phyloP scores from a whole-genome alignment of 352 stramenopile genomes.

The Phytophthora pini region DNA sequence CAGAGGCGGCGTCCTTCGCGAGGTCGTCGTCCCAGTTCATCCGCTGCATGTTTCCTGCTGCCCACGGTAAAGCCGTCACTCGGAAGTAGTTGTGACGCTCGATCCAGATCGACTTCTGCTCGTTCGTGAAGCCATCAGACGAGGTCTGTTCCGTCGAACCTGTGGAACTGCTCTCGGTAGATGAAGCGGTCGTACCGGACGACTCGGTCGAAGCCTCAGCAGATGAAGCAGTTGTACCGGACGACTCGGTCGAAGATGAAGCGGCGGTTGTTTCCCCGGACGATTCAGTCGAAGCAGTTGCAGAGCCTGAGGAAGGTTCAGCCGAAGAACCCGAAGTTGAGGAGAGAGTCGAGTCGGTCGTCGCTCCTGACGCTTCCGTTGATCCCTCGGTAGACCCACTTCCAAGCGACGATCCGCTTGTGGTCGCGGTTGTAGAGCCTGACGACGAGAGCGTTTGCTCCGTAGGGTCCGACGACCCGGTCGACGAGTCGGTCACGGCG shows the following conservation, averaged over 20 bases:
- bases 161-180: constrained; percentile 6
- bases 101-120: constrained; percentile 69
- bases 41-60: constrained; percentile 69
- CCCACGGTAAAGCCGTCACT: constrained; percentile 61
- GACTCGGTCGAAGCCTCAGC: constrained; percentile 1
- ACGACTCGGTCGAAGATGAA: constrained; percentile 1
- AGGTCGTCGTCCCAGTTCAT: constrained; percentile 69
- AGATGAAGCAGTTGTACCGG: neutral
- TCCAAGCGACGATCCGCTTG: constrained; percentile 16
- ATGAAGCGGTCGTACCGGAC: neutral
- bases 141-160: constrained; percentile 18
- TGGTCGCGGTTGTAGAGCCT: constrained; percentile 10
- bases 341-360: constrained; percentile 6
- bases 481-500: constrained; percentile 6
- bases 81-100: constrained; percentile 83
- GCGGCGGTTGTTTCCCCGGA: constrained; percentile 3
- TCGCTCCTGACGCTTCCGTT: constrained; percentile 9
- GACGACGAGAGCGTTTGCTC: constrained; percentile 19
- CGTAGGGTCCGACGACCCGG: constrained; percentile 13
- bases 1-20: constrained; percentile 45
- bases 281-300: constrained; percentile 10
- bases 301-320: constrained; percentile 7
- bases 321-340: constrained; percentile 6
- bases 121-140: constrained; percentile 36
- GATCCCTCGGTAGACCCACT: neutral